A percentile compares a stretch with the other conserved stretches of the same genome.
phyloP scores from a whole-genome alignment of 139 green algal species.

The Asterochloris erici region DNA sequence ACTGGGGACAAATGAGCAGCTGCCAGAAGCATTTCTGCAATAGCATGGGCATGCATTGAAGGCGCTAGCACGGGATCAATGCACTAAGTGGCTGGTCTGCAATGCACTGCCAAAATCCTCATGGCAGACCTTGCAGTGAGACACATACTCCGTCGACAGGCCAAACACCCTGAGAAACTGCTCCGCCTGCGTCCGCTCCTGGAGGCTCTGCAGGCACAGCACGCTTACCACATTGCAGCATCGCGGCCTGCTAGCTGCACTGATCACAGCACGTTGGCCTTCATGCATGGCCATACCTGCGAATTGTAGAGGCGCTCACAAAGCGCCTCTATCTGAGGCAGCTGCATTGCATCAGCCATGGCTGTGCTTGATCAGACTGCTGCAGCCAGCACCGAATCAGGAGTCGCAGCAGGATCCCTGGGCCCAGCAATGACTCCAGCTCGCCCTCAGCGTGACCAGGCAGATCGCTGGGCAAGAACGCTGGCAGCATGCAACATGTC shows the following conservation, averaged over 20 bases:
- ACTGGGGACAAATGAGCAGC: neutral
- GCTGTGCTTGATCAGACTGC: slow-evolving; percentile 5
- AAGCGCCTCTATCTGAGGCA: slow-evolving; percentile 87
- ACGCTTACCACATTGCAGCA: neutral
- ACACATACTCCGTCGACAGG: slow-evolving; percentile 85
- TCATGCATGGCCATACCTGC: slow-evolving; percentile 46
- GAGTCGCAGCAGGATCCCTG: too few species aligned
- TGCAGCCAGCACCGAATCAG: too few species aligned
- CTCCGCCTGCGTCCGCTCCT: slow-evolving; percentile 83
- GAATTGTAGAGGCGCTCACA: slow-evolving; percentile 85
- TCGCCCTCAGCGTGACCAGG: too few species aligned
- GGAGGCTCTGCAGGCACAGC: slow-evolving; percentile 53
- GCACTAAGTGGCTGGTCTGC: neutral
- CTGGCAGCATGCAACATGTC: too few species aligned
- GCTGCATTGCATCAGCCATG: slow-evolving; percentile 38
- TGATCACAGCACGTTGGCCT: neutral
- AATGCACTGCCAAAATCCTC: neutral
- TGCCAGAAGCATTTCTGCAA: neutral
- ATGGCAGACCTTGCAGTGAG: slow-evolving; percentile 71
- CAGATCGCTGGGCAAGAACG: too few species aligned
- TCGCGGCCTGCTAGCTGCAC: neutral
- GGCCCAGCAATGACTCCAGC: too few species aligned
- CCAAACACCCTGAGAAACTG: slow-evolving; percentile 78
- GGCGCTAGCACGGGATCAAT: neutral
- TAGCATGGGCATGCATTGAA: neutral